These are phyloP conservation scores for Saccharomycopsis sp. DNA, from an alignment of 805 yeast species.

Conservation along the genomic window DNA sequence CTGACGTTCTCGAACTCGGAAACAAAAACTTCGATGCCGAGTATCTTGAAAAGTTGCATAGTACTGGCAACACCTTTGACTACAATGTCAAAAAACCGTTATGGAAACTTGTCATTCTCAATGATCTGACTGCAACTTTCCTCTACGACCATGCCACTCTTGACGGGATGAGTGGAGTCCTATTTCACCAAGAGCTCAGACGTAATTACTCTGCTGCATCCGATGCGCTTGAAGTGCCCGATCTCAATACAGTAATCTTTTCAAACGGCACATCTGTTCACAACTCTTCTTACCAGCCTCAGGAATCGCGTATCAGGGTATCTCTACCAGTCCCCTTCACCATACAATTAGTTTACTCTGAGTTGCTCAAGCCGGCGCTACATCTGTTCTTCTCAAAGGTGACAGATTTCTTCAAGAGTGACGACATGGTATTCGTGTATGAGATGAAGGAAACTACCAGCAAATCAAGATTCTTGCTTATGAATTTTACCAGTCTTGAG, in stretches of 20 bases:
- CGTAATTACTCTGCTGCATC: too few relatives aligned
- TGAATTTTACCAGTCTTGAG: neutral
- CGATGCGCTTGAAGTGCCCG: too few relatives aligned
- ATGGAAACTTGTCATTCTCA: neutral
- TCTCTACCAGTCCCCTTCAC: neutral
- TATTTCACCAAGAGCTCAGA: neutral
- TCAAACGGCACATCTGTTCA: neutral
- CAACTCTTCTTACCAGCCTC: neutral
- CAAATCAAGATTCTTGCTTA: neutral
- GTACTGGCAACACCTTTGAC: neutral
- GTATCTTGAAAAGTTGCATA: neutral
- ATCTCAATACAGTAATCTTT: neutral
- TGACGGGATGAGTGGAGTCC: constrained; percentile 1
- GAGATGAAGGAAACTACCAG: neutral
- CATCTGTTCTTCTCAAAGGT: neutral
- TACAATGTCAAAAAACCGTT: neutral
- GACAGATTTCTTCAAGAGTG: neutral
- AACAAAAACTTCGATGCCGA: neutral
- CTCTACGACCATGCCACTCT: neutral
- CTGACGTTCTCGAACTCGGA: neutral
- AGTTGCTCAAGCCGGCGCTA: neutral
- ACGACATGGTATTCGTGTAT: neutral
- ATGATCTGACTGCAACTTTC: neutral
- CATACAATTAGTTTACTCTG: neutral
- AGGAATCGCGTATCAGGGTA: neutral